These are phyloP conservation scores for Fusarium sp. DNA, from an alignment of 2,329 filamentous ascomycete genomes.

Conservation along the genomic window DNA sequence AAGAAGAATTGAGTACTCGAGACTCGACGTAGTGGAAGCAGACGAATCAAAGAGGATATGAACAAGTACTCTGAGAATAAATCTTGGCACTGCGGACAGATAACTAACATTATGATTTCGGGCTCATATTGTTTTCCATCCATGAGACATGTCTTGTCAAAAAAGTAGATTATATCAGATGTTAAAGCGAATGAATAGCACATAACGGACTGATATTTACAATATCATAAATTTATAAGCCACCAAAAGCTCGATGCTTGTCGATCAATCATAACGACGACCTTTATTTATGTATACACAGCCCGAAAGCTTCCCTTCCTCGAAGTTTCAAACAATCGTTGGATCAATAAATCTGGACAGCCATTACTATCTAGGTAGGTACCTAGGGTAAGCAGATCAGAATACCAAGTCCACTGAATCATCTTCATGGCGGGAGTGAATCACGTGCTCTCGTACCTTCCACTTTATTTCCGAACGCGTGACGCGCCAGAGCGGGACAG, in stretches of 20 bases:
- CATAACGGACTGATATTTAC: not conserved
- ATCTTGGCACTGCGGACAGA: not conserved
- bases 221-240: not conserved
- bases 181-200: not conserved
- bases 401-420: constrained; percentile 10
- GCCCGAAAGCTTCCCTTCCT: not conserved
- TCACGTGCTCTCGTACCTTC: constrained; percentile 48
- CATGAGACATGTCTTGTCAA: not conserved
- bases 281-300: not conserved
- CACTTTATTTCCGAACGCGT: constrained; percentile 52
- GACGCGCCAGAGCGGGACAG: constrained; percentile 43
- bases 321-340: not conserved
- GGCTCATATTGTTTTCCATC: not conserved
- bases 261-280: not conserved
- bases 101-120: not conserved
- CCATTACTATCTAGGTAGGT: no score
- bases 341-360: not conserved
- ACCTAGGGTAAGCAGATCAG: not conserved
- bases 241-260: not conserved
- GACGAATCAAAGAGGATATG: not conserved
- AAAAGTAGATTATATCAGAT: not conserved
- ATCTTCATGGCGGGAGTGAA: constrained; percentile 19
- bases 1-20: not conserved
- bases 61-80: not conserved
- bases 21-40: not conserved